A percentile compares a stretch with the other conserved stretches of the same genome.
Evolutionary conservation across 2,329 filamentous ascomycete species (phyloP).

Genomic region (Zasmidium angulare): DNA sequence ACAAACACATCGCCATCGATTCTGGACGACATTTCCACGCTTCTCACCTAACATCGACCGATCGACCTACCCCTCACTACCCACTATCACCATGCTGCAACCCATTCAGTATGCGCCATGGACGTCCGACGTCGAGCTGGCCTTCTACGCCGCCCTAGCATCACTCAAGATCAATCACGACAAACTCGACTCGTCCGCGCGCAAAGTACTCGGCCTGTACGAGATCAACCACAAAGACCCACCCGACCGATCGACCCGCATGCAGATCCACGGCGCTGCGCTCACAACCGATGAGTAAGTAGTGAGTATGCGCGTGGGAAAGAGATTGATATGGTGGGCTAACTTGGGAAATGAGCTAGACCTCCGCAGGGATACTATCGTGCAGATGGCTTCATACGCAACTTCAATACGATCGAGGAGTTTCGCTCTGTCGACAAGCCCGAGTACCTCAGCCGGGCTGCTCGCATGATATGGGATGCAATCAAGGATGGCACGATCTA

Average conservation of each 20-base stretch:
- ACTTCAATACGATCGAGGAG: conserved; percentile 93
- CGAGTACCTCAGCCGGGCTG: conserved; percentile 74
- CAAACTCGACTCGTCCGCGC: conserved; percentile 90
- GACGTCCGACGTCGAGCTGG: conserved; percentile 88
- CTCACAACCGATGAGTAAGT: conserved; percentile 79
- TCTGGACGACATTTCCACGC: not conserved
- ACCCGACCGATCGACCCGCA: conserved; percentile 75
- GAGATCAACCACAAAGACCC: conserved; percentile 72
- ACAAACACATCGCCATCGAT: not conserved
- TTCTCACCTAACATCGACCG: conserved; percentile 2
- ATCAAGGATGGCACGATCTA: conserved; percentile 97
- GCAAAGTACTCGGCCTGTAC: conserved; percentile 83
- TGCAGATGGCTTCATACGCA: conserved; percentile 91
- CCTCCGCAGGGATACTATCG: conserved; percentile 71
- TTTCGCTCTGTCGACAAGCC: conserved; percentile 82
- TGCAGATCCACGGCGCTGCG: conserved; percentile 87
- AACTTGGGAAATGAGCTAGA: conserved; percentile 42
- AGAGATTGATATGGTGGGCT: not conserved
- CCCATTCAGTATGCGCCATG: conserved; percentile 79
- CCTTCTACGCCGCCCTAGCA: conserved; percentile 92
- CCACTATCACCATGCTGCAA: conserved; percentile 18
- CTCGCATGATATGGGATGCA: conserved; percentile 92
- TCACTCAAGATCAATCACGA: conserved; percentile 94
- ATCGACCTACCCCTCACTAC: not conserved
- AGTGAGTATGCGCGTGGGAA: conserved; percentile 2